Conservation (phyloP, 2,329 filamentous ascomycete genomes). For the Fusarium pseudonygamai region DNA sequence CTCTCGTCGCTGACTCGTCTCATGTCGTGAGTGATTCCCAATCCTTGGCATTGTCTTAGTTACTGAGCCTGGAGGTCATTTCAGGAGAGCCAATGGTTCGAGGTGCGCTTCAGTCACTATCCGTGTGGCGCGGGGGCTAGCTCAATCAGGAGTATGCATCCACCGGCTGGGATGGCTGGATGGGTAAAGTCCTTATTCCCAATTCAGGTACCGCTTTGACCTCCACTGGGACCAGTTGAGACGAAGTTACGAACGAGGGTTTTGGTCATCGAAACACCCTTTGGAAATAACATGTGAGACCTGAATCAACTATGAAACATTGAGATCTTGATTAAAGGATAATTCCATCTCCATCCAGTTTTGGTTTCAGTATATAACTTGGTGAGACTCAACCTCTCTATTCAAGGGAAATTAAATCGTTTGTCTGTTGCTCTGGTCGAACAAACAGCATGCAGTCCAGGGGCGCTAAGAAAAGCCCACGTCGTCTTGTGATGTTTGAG, state of each 20-base stretch:
- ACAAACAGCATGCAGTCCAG: neutral
- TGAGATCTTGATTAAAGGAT: neutral
- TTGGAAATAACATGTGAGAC: slow-evolving; percentile 1
- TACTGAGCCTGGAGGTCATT: slow-evolving; percentile 26
- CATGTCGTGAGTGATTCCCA: neutral
- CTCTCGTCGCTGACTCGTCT: slow-evolving; percentile 14
- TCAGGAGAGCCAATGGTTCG: slow-evolving; percentile 33
- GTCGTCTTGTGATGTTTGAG: neutral
- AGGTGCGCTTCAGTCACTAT: slow-evolving; percentile 9
- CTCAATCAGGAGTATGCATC: slow-evolving; percentile 23
- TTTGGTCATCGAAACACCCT: slow-evolving; percentile 7
- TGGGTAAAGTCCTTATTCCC: slow-evolving; percentile 8
- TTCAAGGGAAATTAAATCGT: neutral
- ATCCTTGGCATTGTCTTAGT: slow-evolving; percentile 14
- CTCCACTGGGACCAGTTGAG: neutral
- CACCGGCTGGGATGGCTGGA: slow-evolving; percentile 7
- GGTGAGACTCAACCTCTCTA: neutral
- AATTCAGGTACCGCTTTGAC: neutral
- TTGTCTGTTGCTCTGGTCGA: slow-evolving; percentile 19
- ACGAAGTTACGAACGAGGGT: slow-evolving; percentile 1
- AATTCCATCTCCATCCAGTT: neutral
- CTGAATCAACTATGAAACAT: slow-evolving; percentile 12
- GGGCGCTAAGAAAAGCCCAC: slow-evolving; percentile 4
- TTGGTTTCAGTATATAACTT: neutral
- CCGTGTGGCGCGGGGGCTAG: slow-evolving; percentile 29